phyloP scores from a whole-genome alignment of 2,329 filamentous ascomycete genomes.

The Paecilomyces fulvus region DNA sequence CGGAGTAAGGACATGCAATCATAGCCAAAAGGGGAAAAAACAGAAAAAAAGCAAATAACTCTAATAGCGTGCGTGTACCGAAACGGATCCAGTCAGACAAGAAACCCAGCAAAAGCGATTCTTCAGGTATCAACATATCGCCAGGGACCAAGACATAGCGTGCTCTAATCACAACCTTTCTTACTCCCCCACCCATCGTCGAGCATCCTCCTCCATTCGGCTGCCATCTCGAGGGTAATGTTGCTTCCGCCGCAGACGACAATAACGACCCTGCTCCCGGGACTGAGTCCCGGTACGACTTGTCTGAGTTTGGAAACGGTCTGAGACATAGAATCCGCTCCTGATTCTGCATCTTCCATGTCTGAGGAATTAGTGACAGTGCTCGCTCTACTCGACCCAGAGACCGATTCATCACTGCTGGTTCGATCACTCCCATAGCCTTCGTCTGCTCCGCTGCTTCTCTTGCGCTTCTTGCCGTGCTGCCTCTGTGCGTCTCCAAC shows the following conservation, averaged over 20 bases:
- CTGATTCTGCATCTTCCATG: background rate
- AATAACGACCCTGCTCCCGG: constrained; percentile 66
- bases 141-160: background rate
- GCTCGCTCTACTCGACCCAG: background rate
- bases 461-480: constrained; percentile 3
- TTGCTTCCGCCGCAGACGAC: constrained; percentile 75
- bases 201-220: constrained; percentile 46
- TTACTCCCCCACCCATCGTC: constrained; percentile 27
- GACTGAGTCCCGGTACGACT: constrained; percentile 55
- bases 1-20: background rate
- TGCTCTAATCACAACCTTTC: background rate
- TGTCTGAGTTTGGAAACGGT: constrained; percentile 44
- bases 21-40: background rate
- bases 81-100: background rate
- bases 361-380: constrained; percentile 1
- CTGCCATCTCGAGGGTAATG: constrained; percentile 54
- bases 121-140: background rate
- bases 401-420: background rate
- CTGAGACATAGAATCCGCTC: constrained; percentile 3
- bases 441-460: background rate
- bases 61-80: background rate
- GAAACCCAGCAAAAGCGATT: background rate
- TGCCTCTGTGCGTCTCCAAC: constrained; percentile 23
- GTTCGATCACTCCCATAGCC: background rate
- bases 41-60: background rate